Percentiles rank a stretch among this genome's conserved stretches.
Conservation (phyloP, 1,284 basidiomycete genomes). For the Veloporphyrellus conicus region DNA sequence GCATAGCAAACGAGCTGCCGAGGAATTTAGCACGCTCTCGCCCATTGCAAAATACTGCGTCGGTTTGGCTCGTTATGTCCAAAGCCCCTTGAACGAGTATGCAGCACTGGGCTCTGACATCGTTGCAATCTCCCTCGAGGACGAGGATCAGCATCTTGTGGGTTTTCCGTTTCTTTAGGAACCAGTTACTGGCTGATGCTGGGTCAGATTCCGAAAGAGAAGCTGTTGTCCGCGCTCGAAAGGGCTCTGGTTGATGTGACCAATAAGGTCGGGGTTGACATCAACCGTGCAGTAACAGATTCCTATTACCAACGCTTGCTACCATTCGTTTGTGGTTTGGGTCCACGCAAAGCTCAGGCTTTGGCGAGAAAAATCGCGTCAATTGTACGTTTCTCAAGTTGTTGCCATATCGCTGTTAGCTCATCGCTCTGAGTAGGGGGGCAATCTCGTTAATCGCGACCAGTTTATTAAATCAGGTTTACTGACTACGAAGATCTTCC, state of each 20-base stretch:
- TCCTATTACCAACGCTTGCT: slow-evolving; percentile 84
- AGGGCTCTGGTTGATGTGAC: slow-evolving; percentile 85
- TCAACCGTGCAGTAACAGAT: slow-evolving; percentile 88
- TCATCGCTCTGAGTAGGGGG: slow-evolving; percentile 51
- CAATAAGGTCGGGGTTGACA: slow-evolving; percentile 91
- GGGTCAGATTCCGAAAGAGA: slow-evolving; percentile 76
- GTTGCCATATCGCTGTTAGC: slow-evolving; percentile 10
- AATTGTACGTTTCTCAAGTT: slow-evolving; percentile 45
- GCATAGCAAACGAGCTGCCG: slow-evolving; percentile 79
- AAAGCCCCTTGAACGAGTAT: slow-evolving; percentile 93
- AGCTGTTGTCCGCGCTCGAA: slow-evolving; percentile 79
- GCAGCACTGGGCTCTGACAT: slow-evolving; percentile 83
- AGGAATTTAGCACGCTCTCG: slow-evolving; percentile 82
- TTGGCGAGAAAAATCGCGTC: slow-evolving; percentile 79
- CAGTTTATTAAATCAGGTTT: slow-evolving; percentile 80
- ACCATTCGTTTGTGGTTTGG: slow-evolving; percentile 90
- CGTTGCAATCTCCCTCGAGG: slow-evolving; percentile 74
- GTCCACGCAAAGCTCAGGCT: slow-evolving; percentile 89
- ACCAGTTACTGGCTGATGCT: slow-evolving; percentile 10
- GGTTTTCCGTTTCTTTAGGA: slow-evolving; percentile 27
- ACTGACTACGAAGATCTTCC: slow-evolving; percentile 81
- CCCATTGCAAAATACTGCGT: slow-evolving; percentile 90
- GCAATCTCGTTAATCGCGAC: slow-evolving; percentile 77
- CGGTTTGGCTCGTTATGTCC: slow-evolving; percentile 88
- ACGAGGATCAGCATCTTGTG: slow-evolving; percentile 85